These are phyloP conservation scores for Kwoniella mangroviensis DNA, from an alignment of 768 basidiomycete species.

Conservation along the genomic window DNA sequence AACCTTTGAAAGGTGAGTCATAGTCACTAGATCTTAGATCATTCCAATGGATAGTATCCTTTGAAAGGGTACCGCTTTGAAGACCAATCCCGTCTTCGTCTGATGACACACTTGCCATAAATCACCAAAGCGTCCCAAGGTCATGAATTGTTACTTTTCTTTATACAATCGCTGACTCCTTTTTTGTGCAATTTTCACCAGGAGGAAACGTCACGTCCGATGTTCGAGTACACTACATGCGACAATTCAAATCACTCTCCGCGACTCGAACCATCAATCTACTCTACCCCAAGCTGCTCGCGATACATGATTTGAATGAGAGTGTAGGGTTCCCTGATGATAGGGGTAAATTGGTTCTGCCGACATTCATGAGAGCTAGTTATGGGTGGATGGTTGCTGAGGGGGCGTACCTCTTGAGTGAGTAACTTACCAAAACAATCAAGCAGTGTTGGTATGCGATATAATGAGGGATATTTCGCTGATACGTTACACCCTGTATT, in stretches of 20 bases:
- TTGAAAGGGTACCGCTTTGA: not conserved
- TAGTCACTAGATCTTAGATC: not conserved
- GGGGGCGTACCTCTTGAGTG: constrained; percentile 92
- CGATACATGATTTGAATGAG: constrained; percentile 81
- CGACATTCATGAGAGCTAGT: constrained; percentile 78
- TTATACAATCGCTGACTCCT: too few relatives aligned
- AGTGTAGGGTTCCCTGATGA: constrained; percentile 67
- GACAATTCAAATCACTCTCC: constrained; percentile 72
- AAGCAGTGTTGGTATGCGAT: too few relatives aligned
- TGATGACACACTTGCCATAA: too few relatives aligned
- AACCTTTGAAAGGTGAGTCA: constrained; percentile 82
- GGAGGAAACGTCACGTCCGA: constrained; percentile 90
- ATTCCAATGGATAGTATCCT: not conserved
- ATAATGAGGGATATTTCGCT: not conserved
- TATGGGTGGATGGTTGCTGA: constrained; percentile 85
- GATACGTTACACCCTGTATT: not conserved
- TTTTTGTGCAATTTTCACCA: constrained; percentile 47
- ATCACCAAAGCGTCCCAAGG: too few relatives aligned
- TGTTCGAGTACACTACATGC: constrained; percentile 83
- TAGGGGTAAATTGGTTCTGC: constrained; percentile 67
- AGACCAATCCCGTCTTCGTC: not conserved
- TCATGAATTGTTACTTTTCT: too few relatives aligned
- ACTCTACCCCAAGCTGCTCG: constrained; percentile 85
- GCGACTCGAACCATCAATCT: constrained; percentile 73
- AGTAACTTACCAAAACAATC: constrained; percentile 30